Evolutionary conservation across 306 rosid genomes (phyloP).

Genomic region (Potentilla sterilis): DNA sequence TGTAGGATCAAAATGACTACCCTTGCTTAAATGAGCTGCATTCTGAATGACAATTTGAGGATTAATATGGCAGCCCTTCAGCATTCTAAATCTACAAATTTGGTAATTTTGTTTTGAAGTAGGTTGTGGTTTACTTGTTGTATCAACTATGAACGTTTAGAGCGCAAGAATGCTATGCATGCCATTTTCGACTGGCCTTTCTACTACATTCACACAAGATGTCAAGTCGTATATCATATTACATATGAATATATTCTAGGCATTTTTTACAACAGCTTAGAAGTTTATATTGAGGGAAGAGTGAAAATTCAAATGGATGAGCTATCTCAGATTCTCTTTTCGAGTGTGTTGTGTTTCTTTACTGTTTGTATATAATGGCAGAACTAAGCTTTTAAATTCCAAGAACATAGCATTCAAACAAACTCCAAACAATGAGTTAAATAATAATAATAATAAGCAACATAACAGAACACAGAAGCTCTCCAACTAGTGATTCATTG

Average conservation of each 20-base stretch:
- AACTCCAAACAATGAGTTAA: not conserved
- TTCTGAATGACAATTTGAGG: too few species aligned
- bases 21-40: too few species aligned
- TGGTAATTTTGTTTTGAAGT: too few species aligned
- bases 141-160: too few species aligned
- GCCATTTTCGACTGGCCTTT: too few species aligned
- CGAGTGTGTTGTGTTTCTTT: not conserved
- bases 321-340: not conserved
- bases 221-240: too few species aligned
- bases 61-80: too few species aligned
- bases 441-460: not conserved
- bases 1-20: too few species aligned
- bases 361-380: not conserved
- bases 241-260: not conserved
- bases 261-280: too few species aligned
- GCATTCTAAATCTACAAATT: too few species aligned
- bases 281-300: not conserved
- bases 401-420: not conserved
- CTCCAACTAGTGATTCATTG: conserved; percentile 16
- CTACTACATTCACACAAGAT: not conserved
- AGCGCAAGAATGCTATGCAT: too few species aligned
- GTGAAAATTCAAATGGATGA: not conserved
- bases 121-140: too few species aligned
- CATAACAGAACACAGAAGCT: not conserved
- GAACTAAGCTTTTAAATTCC: not conserved